phyloP scores from a whole-genome alignment of 2,329 filamentous ascomycete genomes.

The Nemania serpens region DNA sequence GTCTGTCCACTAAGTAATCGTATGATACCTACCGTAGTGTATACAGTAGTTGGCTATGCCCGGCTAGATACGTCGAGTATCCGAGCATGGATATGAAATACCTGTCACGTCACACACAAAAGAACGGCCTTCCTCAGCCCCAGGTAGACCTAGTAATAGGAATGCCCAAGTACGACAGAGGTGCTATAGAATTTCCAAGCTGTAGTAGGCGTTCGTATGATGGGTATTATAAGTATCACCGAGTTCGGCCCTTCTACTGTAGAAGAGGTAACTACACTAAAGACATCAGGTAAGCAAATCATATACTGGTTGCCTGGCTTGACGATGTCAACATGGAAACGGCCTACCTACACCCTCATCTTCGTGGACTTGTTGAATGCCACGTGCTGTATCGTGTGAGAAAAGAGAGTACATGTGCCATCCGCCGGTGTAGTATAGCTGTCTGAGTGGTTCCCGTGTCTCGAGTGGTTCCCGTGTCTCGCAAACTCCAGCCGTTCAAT shows the following conservation, averaged over 20 bases:
- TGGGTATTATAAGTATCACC: neutral
- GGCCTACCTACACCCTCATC: neutral
- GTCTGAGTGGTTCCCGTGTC: neutral
- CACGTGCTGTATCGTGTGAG: neutral
- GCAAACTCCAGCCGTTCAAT: conserved; percentile 12
- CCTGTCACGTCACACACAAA: conserved; percentile 10
- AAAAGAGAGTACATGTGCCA: neutral
- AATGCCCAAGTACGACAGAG: too few relatives aligned
- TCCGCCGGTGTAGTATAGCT: neutral
- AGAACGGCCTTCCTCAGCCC: neutral
- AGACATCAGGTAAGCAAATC: neutral
- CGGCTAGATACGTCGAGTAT: neutral
- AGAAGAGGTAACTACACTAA: neutral
- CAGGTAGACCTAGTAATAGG: too few relatives aligned
- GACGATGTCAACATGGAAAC: conserved; percentile 1
- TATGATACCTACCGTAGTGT: neutral
- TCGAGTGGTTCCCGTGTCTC: conserved; percentile 16
- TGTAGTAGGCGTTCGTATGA: neutral
- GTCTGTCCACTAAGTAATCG: conserved; percentile 3
- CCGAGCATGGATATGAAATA: neutral
- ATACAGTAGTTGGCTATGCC: too few relatives aligned
- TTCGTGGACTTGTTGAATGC: neutral
- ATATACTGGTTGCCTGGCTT: neutral
- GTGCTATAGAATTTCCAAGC: too few relatives aligned
- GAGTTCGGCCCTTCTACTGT: too few relatives aligned